Conservation (phyloP, 768 basidiomycete genomes). For the Kwoniella europaea region DNA sequence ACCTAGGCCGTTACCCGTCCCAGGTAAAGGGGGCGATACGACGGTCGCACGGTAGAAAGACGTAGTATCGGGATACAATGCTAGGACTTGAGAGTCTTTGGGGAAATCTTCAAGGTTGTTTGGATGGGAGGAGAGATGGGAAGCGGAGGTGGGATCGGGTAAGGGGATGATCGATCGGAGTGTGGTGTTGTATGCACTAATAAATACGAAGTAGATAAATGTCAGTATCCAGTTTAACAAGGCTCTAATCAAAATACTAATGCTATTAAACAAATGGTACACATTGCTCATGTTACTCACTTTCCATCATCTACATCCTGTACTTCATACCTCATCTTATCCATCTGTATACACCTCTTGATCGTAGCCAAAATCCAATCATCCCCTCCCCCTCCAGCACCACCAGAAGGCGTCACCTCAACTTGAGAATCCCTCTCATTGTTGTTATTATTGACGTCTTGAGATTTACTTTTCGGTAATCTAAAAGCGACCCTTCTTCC, state of each 20-base stretch:
- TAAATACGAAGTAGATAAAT: neutral
- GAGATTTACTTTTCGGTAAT: slow-evolving; percentile 34
- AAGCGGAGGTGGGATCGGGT: slow-evolving; percentile 54
- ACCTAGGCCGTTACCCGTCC: slow-evolving; percentile 37
- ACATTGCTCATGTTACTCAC: slow-evolving; percentile 17
- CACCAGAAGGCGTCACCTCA: slow-evolving; percentile 8
- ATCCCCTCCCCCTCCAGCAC: slow-evolving; percentile 32
- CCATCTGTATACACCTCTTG: slow-evolving; percentile 49
- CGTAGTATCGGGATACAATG: slow-evolving; percentile 61
- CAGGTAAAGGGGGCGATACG: slow-evolving; percentile 39
- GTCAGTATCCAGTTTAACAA: neutral
- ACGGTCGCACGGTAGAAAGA: slow-evolving; percentile 60
- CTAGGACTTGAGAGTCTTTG: slow-evolving; percentile 54
- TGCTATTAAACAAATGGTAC: no score
- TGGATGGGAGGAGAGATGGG: slow-evolving; percentile 54
- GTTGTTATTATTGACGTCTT: slow-evolving; percentile 1
- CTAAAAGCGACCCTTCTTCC: slow-evolving; percentile 59
- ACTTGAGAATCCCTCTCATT: slow-evolving; percentile 2
- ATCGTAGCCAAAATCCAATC: slow-evolving; percentile 60
- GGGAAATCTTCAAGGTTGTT: slow-evolving; percentile 54
- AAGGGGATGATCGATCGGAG: slow-evolving; percentile 60
- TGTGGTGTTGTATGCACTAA: slow-evolving; percentile 51
- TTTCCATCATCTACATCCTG: slow-evolving; percentile 58
- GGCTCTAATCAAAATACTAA: no score
- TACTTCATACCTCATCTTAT: slow-evolving; percentile 60